Base-by-base conservation (phyloP, 768 basidiomycete species). In the Tulasnella sp. region DNA sequence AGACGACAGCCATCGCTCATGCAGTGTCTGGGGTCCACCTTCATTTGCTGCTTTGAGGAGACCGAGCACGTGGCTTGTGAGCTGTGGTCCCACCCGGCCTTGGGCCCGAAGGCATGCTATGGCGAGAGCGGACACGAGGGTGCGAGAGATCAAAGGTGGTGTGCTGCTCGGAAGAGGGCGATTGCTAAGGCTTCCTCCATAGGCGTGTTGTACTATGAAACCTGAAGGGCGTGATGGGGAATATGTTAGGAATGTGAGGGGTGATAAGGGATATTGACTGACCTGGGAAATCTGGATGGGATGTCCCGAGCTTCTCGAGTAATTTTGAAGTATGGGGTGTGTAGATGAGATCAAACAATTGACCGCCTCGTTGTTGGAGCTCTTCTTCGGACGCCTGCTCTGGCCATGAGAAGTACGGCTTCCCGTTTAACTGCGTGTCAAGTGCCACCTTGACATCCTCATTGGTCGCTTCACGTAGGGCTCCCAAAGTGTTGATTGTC, bases 261-360 rank as follows among this genome's bases (percentile, higher is more conserved):
- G 26, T 38, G 32, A 42, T 24, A 42, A 4, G 21, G 43, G 43
- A 42, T n/a, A 15, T 30, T 19, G 17, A 82, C 88, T 75, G 72
- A 91, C 88, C 77, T 71, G 92, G 90, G 75, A 95, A 88, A 77
- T 95, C 92, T 62, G 92, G 92, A 72, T 95, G 92, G 75, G 90
- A 88, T 58, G 80, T 78, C 69, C 78, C 84, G 64, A 95, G 78
- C 75, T 92, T 95, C 75, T 82, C 75, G 73, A 89, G 80, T 69
- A 95, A 81, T 74, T 94, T 95, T 75, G 82, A 82, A 68, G 83
- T 85, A 75, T 91, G 87, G 70, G 91, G 91, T 70, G 81, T 75
- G 72, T 95, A 95, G 72, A 95, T 91, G 56, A 83, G 80, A 70
- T 85, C 77, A 89, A 92, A 95, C 64, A 95, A 76, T 51, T 71